Percentiles rank a stretch among this genome's conserved stretches.
These are phyloP conservation scores for Sporothrix phasma DNA, from an alignment of 2,329 filamentous ascomycete species.

Conservation along the genomic window DNA sequence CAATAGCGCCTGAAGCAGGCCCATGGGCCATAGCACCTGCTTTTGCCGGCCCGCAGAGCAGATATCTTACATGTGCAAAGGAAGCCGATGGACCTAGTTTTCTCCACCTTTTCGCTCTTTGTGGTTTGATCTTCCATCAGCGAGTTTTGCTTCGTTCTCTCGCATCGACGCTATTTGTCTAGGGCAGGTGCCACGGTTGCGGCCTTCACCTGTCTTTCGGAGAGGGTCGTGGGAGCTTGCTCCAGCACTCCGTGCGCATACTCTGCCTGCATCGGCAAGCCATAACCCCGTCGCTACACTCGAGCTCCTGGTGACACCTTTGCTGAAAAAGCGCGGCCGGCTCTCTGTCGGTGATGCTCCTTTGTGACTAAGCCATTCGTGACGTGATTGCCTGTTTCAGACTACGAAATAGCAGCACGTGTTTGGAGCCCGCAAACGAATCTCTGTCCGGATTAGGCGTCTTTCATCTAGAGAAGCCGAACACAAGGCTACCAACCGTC, in stretches of 20 bases:
- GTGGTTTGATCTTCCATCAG: background rate
- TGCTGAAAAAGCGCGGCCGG: background rate
- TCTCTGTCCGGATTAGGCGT: background rate
- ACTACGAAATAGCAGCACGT: background rate
- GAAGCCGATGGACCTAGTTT: conserved; percentile 2
- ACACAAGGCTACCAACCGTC: background rate
- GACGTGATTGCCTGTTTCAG: background rate
- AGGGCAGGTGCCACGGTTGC: conserved; percentile 3
- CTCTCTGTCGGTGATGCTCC: background rate
- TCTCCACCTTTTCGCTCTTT: conserved; percentile 7
- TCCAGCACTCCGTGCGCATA: background rate
- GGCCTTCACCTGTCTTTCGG: too few species aligned
- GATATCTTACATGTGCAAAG: background rate
- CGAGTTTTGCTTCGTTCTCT: background rate
- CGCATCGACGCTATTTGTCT: background rate
- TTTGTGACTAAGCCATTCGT: conserved; percentile 5
- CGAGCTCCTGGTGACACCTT: too few species aligned
- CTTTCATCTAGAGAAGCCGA: background rate
- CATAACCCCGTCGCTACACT: background rate
- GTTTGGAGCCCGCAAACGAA: background rate
- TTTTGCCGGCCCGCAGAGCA: background rate
- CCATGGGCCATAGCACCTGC: background rate
- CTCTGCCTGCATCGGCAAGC: background rate
- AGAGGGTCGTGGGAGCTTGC: background rate
- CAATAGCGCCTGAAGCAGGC: background rate